Base-by-base conservation (phyloP, 1,284 basidiomycete genomes). In the Malassezia pachydermatis region DNA sequence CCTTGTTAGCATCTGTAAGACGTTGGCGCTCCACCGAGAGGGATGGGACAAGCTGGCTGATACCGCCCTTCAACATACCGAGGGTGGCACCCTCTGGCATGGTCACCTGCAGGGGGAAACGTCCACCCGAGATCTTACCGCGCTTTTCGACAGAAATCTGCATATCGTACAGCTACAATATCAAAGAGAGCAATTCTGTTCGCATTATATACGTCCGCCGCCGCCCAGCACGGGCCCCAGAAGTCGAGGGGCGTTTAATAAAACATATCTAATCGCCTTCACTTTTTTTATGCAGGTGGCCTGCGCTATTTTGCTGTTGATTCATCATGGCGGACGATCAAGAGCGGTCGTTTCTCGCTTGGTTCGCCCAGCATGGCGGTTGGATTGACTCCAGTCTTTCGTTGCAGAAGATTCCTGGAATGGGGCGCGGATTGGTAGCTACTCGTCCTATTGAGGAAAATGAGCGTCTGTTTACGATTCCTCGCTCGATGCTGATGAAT, bases 401-500 rank as follows among this genome's bases (percentile, higher is more conserved):
- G 72, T 83, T 59, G 70, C 74, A 30, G 70, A 75, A 40, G 76
- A 84, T 67, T 74, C 78, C 33, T 2, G 76, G 72, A 2, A 78
- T 76, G 60, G 86, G 85, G 19, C 78, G 83, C 19, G 86, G 85
- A 19, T 81, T 79, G 4, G 65, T 86, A 30, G 86, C 87, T 0
- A 69, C 82, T 20, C 73, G 76, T 55, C 79, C 86, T 65, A 81
- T 90, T 54, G 77, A 81, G 40, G 85, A 82, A 75, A 82, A 78
- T 28, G 77, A 82, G 48, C 77, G 80, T 0, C 74, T 98, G 7
- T 95, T 96, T 73, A 79, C 81, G 2, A 81, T 96, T 11, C 90
- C 92, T 0, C 80, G 86, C 10, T 67, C 76, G 8, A 67, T 88
- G 35, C 80, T 87, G 1, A 78, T 98, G 17, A 88, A 88, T 0